A percentile compares a stretch with the other conserved stretches of the same genome.
Evolutionary conservation across 1,284 basidiomycete genomes (phyloP).

Genomic region (Sphaerobolus stellatus): DNA sequence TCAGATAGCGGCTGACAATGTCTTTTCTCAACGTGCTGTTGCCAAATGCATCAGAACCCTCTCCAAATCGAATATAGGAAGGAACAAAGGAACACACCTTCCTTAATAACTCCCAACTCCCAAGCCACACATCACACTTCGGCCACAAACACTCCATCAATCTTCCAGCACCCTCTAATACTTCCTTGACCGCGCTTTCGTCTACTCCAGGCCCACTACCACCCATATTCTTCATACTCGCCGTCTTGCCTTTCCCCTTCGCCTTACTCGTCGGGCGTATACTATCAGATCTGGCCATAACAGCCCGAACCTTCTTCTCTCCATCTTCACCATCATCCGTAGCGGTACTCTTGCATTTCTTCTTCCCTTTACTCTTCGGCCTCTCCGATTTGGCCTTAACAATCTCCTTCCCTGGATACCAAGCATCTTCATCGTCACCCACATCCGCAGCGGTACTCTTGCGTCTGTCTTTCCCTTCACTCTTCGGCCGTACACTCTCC

Average conservation of each 20-base stretch:
- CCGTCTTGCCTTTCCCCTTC: background rate
- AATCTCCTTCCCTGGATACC: too few relatives aligned
- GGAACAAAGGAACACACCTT: background rate
- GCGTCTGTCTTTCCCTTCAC: too few relatives aligned
- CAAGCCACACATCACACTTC: background rate
- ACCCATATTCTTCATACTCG: background rate
- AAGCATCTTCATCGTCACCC: too few relatives aligned
- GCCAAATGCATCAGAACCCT: background rate
- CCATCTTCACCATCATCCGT: too few relatives aligned
- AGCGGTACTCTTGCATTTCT: too few relatives aligned
- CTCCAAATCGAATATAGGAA: background rate
- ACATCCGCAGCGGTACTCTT: too few relatives aligned
- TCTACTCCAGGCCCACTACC: too few relatives aligned
- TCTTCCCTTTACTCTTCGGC: too few relatives aligned
- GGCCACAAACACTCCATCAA: background rate
- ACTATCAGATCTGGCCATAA: background rate
- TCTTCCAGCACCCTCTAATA: background rate
- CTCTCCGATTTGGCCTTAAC: too few relatives aligned
- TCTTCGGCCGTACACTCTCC: too few relatives aligned
- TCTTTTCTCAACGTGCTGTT: background rate
- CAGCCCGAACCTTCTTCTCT: background rate
- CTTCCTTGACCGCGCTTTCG: too few relatives aligned
- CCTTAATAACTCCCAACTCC: background rate
- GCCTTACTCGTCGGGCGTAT: background rate
- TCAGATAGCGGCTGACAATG: background rate